Base-by-base conservation (phyloP, 2,329 filamentous ascomycete species). In the Aspergillus brasiliensis region DNA sequence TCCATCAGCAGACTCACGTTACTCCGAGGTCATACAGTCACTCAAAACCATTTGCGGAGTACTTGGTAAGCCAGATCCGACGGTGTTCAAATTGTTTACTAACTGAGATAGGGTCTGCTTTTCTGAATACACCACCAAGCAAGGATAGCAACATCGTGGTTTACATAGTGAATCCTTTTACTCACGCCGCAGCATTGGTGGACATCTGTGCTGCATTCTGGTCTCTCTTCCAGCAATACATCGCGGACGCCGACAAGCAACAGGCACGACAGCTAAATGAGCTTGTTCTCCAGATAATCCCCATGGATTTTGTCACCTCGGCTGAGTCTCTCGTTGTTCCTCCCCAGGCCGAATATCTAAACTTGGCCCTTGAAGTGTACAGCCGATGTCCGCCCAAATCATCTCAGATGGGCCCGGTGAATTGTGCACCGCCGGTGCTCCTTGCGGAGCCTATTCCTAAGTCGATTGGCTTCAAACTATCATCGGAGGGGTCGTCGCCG, bases 81-180 rank as follows among this genome's bases (percentile, higher is more conserved):
- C 3, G 10, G 4, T 17, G 8, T 40, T 23, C 34, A 34, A 10
- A 46, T 27, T 8, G 15, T 31, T 46, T 19, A 23, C 17, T 17
- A 58, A 37, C 28, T n/a, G 71, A 57, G 17, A n/a, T 28, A 78
- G 78, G 75, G 19, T 67, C 62, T 13, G 69, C 74, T 51, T 67
- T 81, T 23, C 68, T 75, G 2, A 72, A 73, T 38, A 64, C 69
- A 27, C 62, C 75, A 15, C 66, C 71, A 11, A 70, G 64, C 31
- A 70, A 69, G 8, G 72, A 77, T 13, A 55, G 42, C 52, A 83
- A 77, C 62, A 77, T 84, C 47, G 81, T 88, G 34, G 76, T 88
- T 49, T 88, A 86, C 68, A 82, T 88, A 58, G 70, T 88, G 52
- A 83, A 86, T 65, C 83, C 84, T 1, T 86, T 86, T 59, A 69